phyloP scores from a whole-genome alignment of 2,329 filamentous ascomycete species.

The Talaromyces sp. region DNA sequence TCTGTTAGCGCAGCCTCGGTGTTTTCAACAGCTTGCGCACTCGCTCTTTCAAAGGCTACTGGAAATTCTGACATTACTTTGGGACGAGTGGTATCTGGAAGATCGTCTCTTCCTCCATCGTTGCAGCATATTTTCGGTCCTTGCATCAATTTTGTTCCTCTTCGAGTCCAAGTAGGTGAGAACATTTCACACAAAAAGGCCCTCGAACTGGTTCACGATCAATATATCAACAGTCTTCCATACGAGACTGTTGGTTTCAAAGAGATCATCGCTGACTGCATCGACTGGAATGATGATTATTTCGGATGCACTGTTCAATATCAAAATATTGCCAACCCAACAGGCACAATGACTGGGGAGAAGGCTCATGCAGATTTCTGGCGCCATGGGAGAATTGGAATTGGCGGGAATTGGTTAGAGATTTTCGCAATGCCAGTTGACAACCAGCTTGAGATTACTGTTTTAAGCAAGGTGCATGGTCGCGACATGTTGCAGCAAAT shows the following conservation, averaged over 20 bases:
- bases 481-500: not conserved
- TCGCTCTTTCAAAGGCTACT: not conserved
- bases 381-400: not conserved
- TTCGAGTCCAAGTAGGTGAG: not conserved
- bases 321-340: not conserved
- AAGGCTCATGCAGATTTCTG: not conserved
- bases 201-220: not conserved
- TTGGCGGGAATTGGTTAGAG: not conserved
- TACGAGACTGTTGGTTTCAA: constrained; percentile 2
- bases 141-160: not conserved
- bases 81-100: not conserved
- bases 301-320: not conserved
- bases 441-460: not conserved
- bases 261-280: constrained; percentile 2
- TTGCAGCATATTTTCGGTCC: not conserved
- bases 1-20: not conserved
- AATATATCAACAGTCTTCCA: not conserved
- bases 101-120: not conserved
- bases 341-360: not conserved
- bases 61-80: not conserved
- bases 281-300: not conserved
- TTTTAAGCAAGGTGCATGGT: not conserved
- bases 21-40: not conserved
- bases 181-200: not conserved
- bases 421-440: not conserved